Conservation (phyloP, 2,329 filamentous ascomycete genomes). For the Chaetomium olivaceum region DNA sequence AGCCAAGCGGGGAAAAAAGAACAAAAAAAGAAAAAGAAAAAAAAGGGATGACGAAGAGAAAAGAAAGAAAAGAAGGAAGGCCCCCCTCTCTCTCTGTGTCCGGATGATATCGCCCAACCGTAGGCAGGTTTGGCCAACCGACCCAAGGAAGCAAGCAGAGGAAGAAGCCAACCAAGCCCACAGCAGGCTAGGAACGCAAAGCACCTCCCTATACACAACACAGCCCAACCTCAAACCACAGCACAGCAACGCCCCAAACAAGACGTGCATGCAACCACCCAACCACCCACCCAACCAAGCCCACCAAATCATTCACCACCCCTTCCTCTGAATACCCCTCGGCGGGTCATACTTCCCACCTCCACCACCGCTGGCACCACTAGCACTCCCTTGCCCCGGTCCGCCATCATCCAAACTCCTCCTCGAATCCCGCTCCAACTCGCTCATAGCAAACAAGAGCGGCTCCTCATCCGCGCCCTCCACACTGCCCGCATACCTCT, state of each 20-base stretch:
- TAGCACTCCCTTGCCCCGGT: neutral
- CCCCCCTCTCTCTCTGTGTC: neutral
- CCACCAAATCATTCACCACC: conserved; percentile 27
- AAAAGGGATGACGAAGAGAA: neutral
- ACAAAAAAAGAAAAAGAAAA: neutral
- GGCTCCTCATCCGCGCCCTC: conserved; percentile 65
- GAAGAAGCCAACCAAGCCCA: neutral
- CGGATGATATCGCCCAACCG: neutral
- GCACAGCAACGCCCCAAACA: neutral
- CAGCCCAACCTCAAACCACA: too few relatives aligned
- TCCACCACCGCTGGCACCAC: neutral
- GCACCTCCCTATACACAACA: neutral
- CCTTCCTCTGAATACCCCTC: conserved; percentile 30
- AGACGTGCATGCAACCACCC: neutral
- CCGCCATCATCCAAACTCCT: conserved; percentile 58
- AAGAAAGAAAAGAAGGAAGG: neutral
- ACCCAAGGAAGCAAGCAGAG: too few relatives aligned
- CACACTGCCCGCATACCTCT: conserved; percentile 39
- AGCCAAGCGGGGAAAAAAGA: neutral
- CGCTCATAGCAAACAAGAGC: conserved; percentile 71
- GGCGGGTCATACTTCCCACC: conserved; percentile 28
- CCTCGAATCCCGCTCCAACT: conserved; percentile 62
- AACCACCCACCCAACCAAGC: neutral
- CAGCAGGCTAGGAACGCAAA: neutral
- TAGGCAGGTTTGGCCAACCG: neutral